A percentile compares a stretch with the other conserved stretches of the same genome.
Evolutionary conservation across 192 early-diverging fungal species (phyloP).

Genomic region (Backusella australiensis): DNA sequence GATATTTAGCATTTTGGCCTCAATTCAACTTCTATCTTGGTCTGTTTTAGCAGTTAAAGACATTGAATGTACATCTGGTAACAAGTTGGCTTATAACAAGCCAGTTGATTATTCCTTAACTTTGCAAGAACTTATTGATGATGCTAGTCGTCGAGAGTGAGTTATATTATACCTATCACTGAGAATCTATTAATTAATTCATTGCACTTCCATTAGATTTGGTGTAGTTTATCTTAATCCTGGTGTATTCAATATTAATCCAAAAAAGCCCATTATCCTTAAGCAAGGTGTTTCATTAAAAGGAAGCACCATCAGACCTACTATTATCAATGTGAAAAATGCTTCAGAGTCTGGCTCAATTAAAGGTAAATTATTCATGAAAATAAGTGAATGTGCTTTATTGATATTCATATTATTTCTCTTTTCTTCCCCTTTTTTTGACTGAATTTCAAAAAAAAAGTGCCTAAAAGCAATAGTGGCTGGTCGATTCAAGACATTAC

Average conservation of each 20-base stretch:
- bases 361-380: constrained; percentile 9
- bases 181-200: not conserved
- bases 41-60: not conserved
- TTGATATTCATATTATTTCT: not conserved
- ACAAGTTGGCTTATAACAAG: not conserved
- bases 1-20: not conserved
- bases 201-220: not conserved
- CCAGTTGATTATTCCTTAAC: not conserved
- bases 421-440: not conserved
- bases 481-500: constrained; percentile 24
- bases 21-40: not conserved
- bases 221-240: not conserved
- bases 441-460: constrained; percentile 4
- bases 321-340: constrained; percentile 10
- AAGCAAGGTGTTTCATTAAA: constrained; percentile 15
- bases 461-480: constrained; percentile 2
- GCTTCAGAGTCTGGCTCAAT: constrained; percentile 3
- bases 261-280: constrained; percentile 9
- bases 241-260: not conserved
- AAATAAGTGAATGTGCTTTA: not conserved
- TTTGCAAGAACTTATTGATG: constrained; percentile 13
- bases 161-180: not conserved
- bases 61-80: not conserved
- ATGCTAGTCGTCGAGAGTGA: constrained; percentile 13
- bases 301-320: constrained; percentile 9